These are phyloP conservation scores for Quercus phellos DNA, from an alignment of 331 rosid genomes.

Conservation along the genomic window DNA sequence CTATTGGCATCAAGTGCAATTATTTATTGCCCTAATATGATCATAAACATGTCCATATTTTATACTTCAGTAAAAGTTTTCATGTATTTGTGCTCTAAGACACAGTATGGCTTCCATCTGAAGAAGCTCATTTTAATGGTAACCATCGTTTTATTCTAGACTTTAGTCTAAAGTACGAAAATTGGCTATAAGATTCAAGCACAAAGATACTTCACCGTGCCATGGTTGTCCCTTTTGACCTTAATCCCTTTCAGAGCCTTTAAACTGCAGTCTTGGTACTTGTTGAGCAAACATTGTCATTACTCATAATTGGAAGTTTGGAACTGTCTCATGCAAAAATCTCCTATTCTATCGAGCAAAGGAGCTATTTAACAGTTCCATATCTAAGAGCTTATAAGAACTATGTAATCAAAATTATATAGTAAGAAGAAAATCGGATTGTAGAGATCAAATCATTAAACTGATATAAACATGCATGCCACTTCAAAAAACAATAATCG, in stretches of 20 bases:
- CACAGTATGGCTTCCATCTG: no score
- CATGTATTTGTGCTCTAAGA: neutral
- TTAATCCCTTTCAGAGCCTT: neutral
- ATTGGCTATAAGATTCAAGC: neutral
- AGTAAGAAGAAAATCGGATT: neutral
- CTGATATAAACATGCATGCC: constrained; percentile 8
- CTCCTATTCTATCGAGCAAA: neutral
- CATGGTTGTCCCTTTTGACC: neutral
- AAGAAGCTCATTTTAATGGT: neutral
- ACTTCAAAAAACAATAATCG: constrained; percentile 10
- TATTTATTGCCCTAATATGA: neutral
- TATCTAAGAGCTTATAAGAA: neutral
- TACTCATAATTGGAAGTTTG: neutral
- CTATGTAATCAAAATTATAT: neutral
- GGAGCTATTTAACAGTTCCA: neutral
- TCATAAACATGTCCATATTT: neutral
- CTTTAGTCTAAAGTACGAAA: neutral
- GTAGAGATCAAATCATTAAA: neutral
- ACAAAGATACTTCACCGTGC: neutral
- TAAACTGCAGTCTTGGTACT: neutral
- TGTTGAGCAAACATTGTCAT: neutral
- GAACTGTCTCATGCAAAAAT: neutral
- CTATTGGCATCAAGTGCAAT: neutral
- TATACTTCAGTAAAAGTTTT: neutral
- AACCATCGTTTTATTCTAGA: neutral